Conservation (phyloP, 768 basidiomycete species). For the Tricholoma sp. region DNA sequence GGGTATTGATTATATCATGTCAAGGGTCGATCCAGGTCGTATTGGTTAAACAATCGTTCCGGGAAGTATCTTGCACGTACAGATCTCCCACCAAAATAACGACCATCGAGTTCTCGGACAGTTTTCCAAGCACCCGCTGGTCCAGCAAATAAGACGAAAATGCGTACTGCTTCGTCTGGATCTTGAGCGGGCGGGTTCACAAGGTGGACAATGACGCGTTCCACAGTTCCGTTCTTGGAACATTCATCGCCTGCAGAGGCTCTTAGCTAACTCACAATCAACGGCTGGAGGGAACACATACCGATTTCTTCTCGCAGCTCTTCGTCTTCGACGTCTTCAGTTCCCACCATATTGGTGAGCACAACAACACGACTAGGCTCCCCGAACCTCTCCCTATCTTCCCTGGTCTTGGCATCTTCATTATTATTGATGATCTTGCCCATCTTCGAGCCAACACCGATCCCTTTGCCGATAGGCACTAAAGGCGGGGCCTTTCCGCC, state of each 20-base stretch:
- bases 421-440: slow-evolving; percentile 90
- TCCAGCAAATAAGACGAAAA: slow-evolving; percentile 89
- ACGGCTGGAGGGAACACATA: slow-evolving; percentile 25
- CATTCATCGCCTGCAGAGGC: slow-evolving; percentile 73
- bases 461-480: slow-evolving; percentile 28
- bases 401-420: slow-evolving; percentile 71
- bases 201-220: slow-evolving; percentile 81
- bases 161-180: slow-evolving; percentile 79
- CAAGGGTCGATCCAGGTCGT: slow-evolving; percentile 45
- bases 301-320: slow-evolving; percentile 88
- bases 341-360: slow-evolving; percentile 84
- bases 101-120: slow-evolving; percentile 86
- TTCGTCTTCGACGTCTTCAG: slow-evolving; percentile 79
- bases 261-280: background rate
- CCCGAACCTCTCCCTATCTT: slow-evolving; percentile 79
- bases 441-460: slow-evolving; percentile 58
- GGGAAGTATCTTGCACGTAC: slow-evolving; percentile 82
- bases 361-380: slow-evolving; percentile 88
- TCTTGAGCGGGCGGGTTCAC: slow-evolving; percentile 61
- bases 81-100: slow-evolving; percentile 84
- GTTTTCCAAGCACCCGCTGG: slow-evolving; percentile 96
- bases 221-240: slow-evolving; percentile 86
- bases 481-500: slow-evolving; percentile 31
- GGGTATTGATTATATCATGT: slow-evolving; percentile 9
- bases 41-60: slow-evolving; percentile 47